Percentiles rank a stretch among this genome's conserved stretches.
Conservation (phyloP, 352 stramenopile genomes). For the Pilasporangium apinafurcum region DNA sequence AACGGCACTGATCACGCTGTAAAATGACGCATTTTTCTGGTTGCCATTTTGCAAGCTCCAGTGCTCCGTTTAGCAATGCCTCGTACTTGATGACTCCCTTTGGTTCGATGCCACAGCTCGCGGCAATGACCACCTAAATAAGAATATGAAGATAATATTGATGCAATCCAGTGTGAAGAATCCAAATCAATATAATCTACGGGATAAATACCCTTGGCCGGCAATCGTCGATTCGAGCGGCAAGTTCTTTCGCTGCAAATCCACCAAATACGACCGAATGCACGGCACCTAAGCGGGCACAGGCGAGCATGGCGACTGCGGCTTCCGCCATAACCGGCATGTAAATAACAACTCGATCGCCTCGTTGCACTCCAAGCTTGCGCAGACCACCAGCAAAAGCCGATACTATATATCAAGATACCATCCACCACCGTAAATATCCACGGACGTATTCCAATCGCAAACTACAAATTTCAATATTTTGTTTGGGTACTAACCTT, state of each 20-base stretch:
- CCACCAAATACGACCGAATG: conserved; percentile 92
- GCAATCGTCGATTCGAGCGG: conserved; percentile 73
- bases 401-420: background rate
- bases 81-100: conserved; percentile 80
- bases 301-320: conserved; percentile 96
- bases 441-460: too few species aligned
- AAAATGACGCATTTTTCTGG: conserved; percentile 67
- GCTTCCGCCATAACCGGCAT: conserved; percentile 97
- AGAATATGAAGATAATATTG: too few species aligned
- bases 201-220: conserved; percentile 39
- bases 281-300: conserved; percentile 91
- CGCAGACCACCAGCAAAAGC: conserved; percentile 94
- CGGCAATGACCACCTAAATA: conserved; percentile 55
- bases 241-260: conserved; percentile 81
- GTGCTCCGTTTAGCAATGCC: conserved; percentile 57
- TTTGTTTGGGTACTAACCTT: conserved; percentile 9
- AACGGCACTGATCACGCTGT: conserved; percentile 48
- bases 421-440: too few species aligned
- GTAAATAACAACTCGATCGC: conserved; percentile 96
- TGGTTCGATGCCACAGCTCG: conserved; percentile 61
- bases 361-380: conserved; percentile 76
- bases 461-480: too few species aligned
- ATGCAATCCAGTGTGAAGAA: background rate
- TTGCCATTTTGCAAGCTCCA: conserved; percentile 53
- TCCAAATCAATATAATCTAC: too few species aligned